phyloP scores from a whole-genome alignment of 768 basidiomycete genomes.

The Tulasnella sp. region DNA sequence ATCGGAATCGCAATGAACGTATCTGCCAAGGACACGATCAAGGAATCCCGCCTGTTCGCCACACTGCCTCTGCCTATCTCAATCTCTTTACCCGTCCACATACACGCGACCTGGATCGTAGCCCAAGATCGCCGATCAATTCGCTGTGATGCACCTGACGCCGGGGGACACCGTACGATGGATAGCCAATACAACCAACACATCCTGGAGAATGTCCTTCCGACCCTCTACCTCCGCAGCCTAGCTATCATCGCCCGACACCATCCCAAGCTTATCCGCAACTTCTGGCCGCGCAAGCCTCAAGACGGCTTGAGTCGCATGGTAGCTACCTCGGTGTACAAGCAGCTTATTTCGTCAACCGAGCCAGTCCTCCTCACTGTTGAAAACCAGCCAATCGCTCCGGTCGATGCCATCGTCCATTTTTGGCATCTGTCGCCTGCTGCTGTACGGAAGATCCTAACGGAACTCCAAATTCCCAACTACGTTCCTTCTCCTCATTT shows the following conservation, averaged over 20 bases:
- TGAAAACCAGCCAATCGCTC: not conserved
- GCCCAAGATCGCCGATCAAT: slow-evolving; percentile 33
- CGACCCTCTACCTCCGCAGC: not conserved
- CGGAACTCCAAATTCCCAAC: not conserved
- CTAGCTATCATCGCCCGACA: slow-evolving; percentile 32
- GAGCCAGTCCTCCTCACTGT: not conserved
- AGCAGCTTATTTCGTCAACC: slow-evolving; percentile 28
- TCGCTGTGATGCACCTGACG: slow-evolving; percentile 2
- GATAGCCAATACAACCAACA: not conserved
- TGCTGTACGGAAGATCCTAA: not conserved
- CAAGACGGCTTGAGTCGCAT: slow-evolving; percentile 30
- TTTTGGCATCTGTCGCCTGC: not conserved
- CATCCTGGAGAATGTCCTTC: not conserved
- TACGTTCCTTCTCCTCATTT: not conserved
- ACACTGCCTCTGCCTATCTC: slow-evolving; percentile 33
- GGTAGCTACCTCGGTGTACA: slow-evolving; percentile 30
- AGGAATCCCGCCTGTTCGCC: slow-evolving; percentile 28
- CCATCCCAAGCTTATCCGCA: slow-evolving; percentile 16
- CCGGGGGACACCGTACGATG: not conserved
- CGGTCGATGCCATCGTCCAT: not conserved
- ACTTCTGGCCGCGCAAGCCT: slow-evolving; percentile 31
- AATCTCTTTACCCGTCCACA: slow-evolving; percentile 35
- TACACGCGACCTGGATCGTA: slow-evolving; percentile 37
- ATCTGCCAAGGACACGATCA: not conserved
- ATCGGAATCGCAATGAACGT: not conserved